phyloP scores from a whole-genome alignment of 768 basidiomycete species.

The button mushroom (Agaricus bisporus) region DNA sequence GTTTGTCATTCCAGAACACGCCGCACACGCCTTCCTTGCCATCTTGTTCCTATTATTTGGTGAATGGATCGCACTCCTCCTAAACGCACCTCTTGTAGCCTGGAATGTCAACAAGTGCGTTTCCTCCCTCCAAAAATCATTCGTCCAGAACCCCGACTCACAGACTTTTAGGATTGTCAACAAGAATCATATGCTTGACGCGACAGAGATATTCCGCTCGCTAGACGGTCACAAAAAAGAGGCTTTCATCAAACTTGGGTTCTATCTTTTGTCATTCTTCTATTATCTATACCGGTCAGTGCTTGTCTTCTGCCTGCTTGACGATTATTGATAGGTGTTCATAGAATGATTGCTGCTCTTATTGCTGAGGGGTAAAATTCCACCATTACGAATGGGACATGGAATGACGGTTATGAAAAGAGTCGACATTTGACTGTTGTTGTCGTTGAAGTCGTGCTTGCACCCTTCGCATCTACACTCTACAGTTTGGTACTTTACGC shows the following conservation, averaged over 20 bases:
- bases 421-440: background rate
- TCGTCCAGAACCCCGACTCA: background rate
- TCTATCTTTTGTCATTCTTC: slow-evolving; percentile 87
- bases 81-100: slow-evolving; percentile 83
- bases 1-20: slow-evolving; percentile 97
- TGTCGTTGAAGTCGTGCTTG: background rate
- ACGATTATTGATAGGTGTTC: background rate
- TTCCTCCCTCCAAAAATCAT: background rate
- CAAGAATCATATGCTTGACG: slow-evolving; percentile 97
- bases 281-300: slow-evolving; percentile 86
- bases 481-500: background rate
- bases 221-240: slow-evolving; percentile 92
- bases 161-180: slow-evolving; percentile 29
- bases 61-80: slow-evolving; percentile 86
- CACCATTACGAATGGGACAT: background rate
- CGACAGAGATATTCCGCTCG: slow-evolving; percentile 97
- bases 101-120: slow-evolving; percentile 94
- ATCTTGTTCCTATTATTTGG: slow-evolving; percentile 84
- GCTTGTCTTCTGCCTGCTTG: background rate
- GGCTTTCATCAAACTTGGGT: slow-evolving; percentile 89
- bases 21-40: slow-evolving; percentile 85
- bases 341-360: slow-evolving; percentile 79
- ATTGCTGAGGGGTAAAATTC: slow-evolving; percentile 48
- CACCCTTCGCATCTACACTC: background rate
- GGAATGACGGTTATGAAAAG: background rate